Conservation (phyloP, 2,329 filamentous ascomycete species). For the Seiridium cupressi region DNA sequence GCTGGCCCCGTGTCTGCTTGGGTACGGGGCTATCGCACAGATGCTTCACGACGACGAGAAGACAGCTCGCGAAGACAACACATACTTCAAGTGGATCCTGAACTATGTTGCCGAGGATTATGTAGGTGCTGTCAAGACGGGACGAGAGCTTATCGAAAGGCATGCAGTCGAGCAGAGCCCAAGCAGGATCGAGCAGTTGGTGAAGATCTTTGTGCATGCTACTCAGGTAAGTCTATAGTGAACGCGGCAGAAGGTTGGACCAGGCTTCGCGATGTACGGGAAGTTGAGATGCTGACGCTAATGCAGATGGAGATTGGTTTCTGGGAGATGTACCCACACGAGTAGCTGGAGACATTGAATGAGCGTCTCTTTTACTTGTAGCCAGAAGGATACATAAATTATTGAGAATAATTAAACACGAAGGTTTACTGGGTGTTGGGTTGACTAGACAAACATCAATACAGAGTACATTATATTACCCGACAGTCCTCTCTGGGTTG, state of each 20-base stretch:
- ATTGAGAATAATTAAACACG: no score
- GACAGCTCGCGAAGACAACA: slow-evolving; percentile 61
- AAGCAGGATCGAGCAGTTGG: slow-evolving; percentile 74
- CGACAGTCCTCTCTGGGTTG: no score
- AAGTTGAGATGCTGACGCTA: neutral
- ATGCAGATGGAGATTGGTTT: slow-evolving; percentile 52
- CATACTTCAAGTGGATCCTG: slow-evolving; percentile 88
- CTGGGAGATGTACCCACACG: slow-evolving; percentile 51
- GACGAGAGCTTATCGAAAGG: slow-evolving; percentile 72
- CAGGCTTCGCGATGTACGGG: neutral
- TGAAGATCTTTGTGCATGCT: slow-evolving; percentile 82
- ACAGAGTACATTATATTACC: no score
- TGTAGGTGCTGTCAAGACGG: slow-evolving; percentile 65
- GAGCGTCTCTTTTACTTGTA: neutral
- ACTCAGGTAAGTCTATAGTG: slow-evolving; percentile 61
- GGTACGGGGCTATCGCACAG: slow-evolving; percentile 77
- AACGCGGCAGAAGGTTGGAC: no score
- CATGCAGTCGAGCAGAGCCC: slow-evolving; percentile 73
- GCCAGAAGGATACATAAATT: no score
- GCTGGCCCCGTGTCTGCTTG: slow-evolving; percentile 84
- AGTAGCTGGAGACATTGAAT: neutral
- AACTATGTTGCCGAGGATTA: slow-evolving; percentile 87
- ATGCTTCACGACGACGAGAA: slow-evolving; percentile 63
- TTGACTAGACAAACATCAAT: no score
- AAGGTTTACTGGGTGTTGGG: no score